Evolutionary conservation across 179 eudicot genomes (phyloP), one percentile per base, ranked within the genome.

Genomic region (Drosera spatulata): DNA sequence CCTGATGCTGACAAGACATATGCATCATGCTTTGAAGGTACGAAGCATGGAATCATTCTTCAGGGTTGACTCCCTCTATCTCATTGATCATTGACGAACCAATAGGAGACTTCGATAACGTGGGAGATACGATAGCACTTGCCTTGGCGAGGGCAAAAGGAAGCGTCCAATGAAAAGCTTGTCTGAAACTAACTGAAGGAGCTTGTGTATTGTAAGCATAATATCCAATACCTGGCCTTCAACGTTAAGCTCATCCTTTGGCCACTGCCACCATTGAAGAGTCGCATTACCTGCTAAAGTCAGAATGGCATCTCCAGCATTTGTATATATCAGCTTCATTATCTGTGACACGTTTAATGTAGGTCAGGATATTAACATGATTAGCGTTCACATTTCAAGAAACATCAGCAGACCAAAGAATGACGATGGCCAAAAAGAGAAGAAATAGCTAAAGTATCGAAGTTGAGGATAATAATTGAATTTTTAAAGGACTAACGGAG

Each of bases 1-100:
- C 98, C 98, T 4, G 96, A 88, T 42, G 98, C 93, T 39, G 98
- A 93, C 99, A 88, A 88, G 12, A 93, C 96, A 73, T 93, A 93
- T 12, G 99, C 88, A 77, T 93, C 99, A 67, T 93, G 88, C 65
- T 93, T 93, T 56, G 99, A 93, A 79, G 88, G 66, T 53, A 96
- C 96, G 73, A 93, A 88, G 83, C 99, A 93, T 38, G 96, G 80
- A 58, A 84, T 89, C 45, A 85, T 53, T 84, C 95, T 77, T 93
- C 99, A 53, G 82, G 79, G 70, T 80, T 93, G 53, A 81, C 65
- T 58, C 85, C 96, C 5, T 80, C 49, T 11, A 86, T 70, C 50
- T 86, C 96, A 78, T 93, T 93, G 41, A 90, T 89, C 99, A 93
- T 93, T 61, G 82, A 62, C 71, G 82, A 84, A 63, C 99, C 99